These are phyloP conservation scores for Saraca asoca DNA, from an alignment of 331 rosid species.

Conservation along the genomic window DNA sequence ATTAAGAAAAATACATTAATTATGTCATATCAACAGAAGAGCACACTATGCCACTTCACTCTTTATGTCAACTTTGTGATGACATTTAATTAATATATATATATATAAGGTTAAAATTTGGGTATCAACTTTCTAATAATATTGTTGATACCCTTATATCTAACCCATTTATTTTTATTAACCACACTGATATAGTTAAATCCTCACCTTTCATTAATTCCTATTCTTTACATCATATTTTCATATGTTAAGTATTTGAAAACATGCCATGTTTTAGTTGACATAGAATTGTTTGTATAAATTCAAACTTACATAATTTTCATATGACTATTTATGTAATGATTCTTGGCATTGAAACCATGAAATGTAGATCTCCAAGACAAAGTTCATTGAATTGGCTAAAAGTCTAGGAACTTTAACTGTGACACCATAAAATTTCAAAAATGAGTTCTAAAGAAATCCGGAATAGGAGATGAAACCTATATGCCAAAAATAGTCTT, in stretches of 20 bases:
- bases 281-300: background rate
- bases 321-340: background rate
- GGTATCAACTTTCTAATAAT: too few species aligned
- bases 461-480: conserved; percentile 62
- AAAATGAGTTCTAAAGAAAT: conserved; percentile 50
- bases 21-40: too few species aligned
- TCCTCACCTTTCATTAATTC: too few species aligned
- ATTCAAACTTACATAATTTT: background rate
- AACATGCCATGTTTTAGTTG: background rate
- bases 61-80: too few species aligned
- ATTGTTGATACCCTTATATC: too few species aligned
- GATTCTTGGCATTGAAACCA: background rate
- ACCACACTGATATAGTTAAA: too few species aligned
- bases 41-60: too few species aligned
- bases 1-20: too few species aligned
- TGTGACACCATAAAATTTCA: conserved; percentile 53
- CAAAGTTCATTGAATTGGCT: conserved; percentile 59
- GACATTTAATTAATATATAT: too few species aligned
- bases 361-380: conserved; percentile 53
- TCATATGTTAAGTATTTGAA: background rate
- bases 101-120: too few species aligned
- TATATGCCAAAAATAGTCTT: conserved; percentile 57
- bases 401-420: conserved; percentile 58
- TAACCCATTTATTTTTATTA: too few species aligned
- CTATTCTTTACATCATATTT: too few species aligned